Evolutionary conservation across 345 rosid genomes (phyloP).

Genomic region (Citrus inodora): DNA sequence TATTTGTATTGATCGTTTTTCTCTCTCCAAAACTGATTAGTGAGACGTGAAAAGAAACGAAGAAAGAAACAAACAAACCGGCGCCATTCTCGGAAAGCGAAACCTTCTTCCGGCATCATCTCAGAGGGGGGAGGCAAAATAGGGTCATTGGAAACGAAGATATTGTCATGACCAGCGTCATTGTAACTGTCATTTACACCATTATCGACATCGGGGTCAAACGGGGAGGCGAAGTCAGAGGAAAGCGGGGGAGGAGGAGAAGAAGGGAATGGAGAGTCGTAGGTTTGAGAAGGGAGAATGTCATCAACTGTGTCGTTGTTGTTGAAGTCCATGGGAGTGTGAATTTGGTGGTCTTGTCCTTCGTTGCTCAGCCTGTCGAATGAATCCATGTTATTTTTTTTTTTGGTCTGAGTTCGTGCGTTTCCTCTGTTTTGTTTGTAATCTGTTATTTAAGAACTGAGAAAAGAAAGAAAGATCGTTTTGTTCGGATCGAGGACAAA

Average conservation of each 20-base stretch:
- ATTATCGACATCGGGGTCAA: slow-evolving; percentile 27
- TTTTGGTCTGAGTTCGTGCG: not conserved
- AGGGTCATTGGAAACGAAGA: slow-evolving; percentile 28
- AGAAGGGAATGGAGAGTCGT: slow-evolving; percentile 27
- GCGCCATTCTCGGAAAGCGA: slow-evolving; percentile 71
- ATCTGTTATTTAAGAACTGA: not conserved
- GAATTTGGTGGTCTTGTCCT: not conserved
- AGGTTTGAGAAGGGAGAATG: not conserved
- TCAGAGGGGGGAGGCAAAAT: slow-evolving; percentile 42
- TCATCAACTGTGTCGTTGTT: slow-evolving; percentile 11
- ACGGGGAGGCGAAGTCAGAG: slow-evolving; percentile 36
- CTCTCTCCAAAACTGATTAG: not conserved
- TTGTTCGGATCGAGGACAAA: slow-evolving; percentile 17
- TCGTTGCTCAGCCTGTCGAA: slow-evolving; percentile 21
- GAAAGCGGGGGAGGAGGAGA: slow-evolving; percentile 7
- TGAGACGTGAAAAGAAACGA: not conserved
- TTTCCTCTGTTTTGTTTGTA: not conserved
- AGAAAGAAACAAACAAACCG: slow-evolving; percentile 42
- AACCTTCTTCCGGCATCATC: slow-evolving; percentile 66
- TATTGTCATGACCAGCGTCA: slow-evolving; percentile 20
- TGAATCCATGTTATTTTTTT: not conserved
- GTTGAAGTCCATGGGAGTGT: not conserved
- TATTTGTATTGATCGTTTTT: too few relatives aligned
- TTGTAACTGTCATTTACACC: slow-evolving; percentile 17
- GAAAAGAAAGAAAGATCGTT: not conserved